A percentile compares a stretch with the other conserved stretches of the same genome.
These are phyloP conservation scores for Effrenium voratum DNA, from an alignment of 73 alveolate genomes.

Conservation along the genomic window DNA sequence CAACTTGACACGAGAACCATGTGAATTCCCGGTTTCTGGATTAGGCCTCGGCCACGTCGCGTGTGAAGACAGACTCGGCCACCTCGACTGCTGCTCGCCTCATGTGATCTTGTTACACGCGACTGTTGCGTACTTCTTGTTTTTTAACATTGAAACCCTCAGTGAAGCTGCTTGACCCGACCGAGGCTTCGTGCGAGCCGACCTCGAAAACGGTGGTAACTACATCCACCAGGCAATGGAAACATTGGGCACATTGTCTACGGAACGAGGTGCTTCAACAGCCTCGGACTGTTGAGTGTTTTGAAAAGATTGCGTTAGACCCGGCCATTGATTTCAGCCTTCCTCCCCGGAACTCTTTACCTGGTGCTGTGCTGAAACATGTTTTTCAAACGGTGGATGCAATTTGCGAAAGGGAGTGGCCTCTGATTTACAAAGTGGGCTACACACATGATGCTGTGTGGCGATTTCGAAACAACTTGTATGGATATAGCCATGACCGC, in stretches of 20 bases:
- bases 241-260: neutral
- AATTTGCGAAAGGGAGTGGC: neutral
- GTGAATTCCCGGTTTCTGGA: neutral
- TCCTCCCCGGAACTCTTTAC: neutral
- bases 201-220: neutral
- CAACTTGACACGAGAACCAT: neutral
- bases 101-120: too few relatives aligned
- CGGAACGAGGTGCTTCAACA: neutral
- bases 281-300: neutral
- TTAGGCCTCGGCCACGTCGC: neutral
- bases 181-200: too few relatives aligned
- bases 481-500: neutral
- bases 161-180: too few relatives aligned
- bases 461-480: neutral
- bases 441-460: conserved; percentile 12
- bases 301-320: neutral
- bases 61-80: neutral
- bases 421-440: neutral
- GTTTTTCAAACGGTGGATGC: neutral
- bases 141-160: too few relatives aligned
- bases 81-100: too few relatives aligned
- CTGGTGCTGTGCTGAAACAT: conserved; percentile 8
- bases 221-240: neutral
- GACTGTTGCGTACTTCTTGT: too few relatives aligned
- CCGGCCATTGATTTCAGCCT: neutral